A percentile compares a stretch with the other conserved stretches of the same genome.
Conservation (phyloP, 1,284 basidiomycete genomes). For the Cryptococcus deneoformans region DNA sequence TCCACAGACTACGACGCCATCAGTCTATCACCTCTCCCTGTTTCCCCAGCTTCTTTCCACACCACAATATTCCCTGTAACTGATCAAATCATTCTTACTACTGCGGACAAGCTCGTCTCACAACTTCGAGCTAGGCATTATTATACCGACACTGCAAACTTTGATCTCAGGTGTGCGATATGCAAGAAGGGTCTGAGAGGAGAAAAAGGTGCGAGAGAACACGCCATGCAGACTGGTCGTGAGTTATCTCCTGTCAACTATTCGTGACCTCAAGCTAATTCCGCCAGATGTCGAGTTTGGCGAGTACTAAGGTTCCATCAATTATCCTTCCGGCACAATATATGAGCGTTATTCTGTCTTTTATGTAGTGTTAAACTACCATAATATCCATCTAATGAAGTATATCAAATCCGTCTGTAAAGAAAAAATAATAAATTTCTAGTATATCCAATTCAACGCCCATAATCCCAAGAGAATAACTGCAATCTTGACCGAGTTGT, state of each 20-base stretch:
- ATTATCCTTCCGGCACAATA: neutral
- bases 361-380: neutral
- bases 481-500: slow-evolving; percentile 43
- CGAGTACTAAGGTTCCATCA: slow-evolving; percentile 60
- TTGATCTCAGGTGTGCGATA: slow-evolving; percentile 63
- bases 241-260: slow-evolving; percentile 26
- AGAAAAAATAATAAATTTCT: neutral
- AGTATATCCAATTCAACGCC: slow-evolving; percentile 49
- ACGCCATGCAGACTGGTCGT: slow-evolving; percentile 84
- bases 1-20: slow-evolving; percentile 75
- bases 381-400: neutral
- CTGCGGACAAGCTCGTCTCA: slow-evolving; percentile 67
- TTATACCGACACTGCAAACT: slow-evolving; percentile 87
- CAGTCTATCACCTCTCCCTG: slow-evolving; percentile 69
- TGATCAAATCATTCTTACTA: slow-evolving; percentile 60
- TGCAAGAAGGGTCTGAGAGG: slow-evolving; percentile 70
- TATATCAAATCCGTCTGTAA: neutral
- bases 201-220: slow-evolving; percentile 84
- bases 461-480: slow-evolving; percentile 44
- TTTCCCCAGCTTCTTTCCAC: slow-evolving; percentile 78
- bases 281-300: slow-evolving; percentile 62
- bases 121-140: slow-evolving; percentile 70
- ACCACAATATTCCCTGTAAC: slow-evolving; percentile 72
- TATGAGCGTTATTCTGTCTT: neutral
- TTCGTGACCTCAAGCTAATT: neutral